phyloP scores from a whole-genome alignment of 2,329 filamentous ascomycete species.

The Phaeoacremonium minimum region DNA sequence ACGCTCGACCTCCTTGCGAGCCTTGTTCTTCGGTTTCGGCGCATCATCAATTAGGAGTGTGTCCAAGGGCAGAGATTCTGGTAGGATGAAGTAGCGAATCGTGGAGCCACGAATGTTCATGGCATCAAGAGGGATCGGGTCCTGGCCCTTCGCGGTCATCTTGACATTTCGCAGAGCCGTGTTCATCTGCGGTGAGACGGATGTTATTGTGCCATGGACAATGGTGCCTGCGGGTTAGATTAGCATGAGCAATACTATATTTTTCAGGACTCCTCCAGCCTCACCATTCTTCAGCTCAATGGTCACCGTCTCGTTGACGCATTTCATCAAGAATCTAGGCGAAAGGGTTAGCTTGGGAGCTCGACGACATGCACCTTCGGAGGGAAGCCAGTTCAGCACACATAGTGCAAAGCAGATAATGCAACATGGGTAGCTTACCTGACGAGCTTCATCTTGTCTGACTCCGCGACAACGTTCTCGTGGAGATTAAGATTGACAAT shows the following conservation, averaged over 20 bases:
- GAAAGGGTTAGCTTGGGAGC: too few relatives aligned
- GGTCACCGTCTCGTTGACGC: slow-evolving; percentile 95
- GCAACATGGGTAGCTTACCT: too few relatives aligned
- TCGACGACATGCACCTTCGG: too few relatives aligned
- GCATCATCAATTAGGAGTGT: slow-evolving; percentile 94
- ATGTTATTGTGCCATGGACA: slow-evolving; percentile 93
- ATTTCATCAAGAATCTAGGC: slow-evolving; percentile 99
- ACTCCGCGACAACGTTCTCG: too few relatives aligned
- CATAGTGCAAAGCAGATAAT: too few relatives aligned
- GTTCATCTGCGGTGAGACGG: slow-evolving; percentile 98
- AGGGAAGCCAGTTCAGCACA: too few relatives aligned
- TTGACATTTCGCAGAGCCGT: slow-evolving; percentile 92
- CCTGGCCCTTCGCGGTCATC: slow-evolving; percentile 87
- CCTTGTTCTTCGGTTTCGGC: slow-evolving; percentile 99
- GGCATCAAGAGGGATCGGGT: slow-evolving; percentile 82
- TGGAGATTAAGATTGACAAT: too few relatives aligned
- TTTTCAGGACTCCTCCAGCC: too few relatives aligned
- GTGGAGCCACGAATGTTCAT: slow-evolving; percentile 97
- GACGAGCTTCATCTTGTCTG: too few relatives aligned
- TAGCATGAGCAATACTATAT: too few relatives aligned
- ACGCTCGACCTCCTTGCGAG: slow-evolving; percentile 79
- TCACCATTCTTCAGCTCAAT: slow-evolving; percentile 97
- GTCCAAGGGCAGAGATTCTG: slow-evolving; percentile 90
- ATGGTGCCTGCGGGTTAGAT: slow-evolving; percentile 70
- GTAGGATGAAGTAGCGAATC: slow-evolving; percentile 94